Base-by-base conservation (phyloP, 2,329 filamentous ascomycete species). In the Botrytis byssoidea region DNA sequence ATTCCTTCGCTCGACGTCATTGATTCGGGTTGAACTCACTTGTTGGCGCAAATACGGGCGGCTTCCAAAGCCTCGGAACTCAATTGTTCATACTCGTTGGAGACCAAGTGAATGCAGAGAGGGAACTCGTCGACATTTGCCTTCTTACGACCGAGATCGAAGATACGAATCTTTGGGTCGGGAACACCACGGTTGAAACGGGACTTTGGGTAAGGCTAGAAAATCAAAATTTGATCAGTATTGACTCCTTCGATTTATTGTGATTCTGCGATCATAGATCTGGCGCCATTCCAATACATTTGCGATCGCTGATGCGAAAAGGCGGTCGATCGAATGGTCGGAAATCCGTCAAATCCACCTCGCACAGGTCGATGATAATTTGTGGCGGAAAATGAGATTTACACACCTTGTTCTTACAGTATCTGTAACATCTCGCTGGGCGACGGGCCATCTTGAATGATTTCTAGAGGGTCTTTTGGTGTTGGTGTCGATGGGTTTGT, bases 351-450 rank as follows among this genome's bases (percentile, higher is more conserved):
- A 74, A 40, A 61, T 73, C 63, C 57, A 73, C 42, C 29, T 29
- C 73, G 51, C 55, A 68, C 44, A 63, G 46, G 35, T 63, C 67
- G 59, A 69, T 63, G 51, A 51, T 55, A 61, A 64, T 48, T 73
- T 64, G 55, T 51, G 46, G n/a, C 61, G 60, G 20, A 44, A 61
- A 66, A 35, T 32, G 32, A 69, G 51, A 72, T 66, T 60, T 71
- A 86, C 92, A 87, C 85, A 97, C 94, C 94, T 98, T 98, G 92
- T 98, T 99, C 94, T 99, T 99, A 95, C 96, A 99, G 93, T 99
- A 99, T 85, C 96, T 92, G 91, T 97, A 99, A 90, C 96, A 99
- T 90, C 96, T 93, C 84, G 96, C 96, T 85, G 96, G 96, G 93
- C 96, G 94, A 88, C 96, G 94, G 85, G 96, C 96, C 96, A 99